Evolutionary conservation across 2,329 filamentous ascomycete genomes (phyloP), one percentile per base, ranked within the genome.

Genomic region (Trichoderma simmonsii): DNA sequence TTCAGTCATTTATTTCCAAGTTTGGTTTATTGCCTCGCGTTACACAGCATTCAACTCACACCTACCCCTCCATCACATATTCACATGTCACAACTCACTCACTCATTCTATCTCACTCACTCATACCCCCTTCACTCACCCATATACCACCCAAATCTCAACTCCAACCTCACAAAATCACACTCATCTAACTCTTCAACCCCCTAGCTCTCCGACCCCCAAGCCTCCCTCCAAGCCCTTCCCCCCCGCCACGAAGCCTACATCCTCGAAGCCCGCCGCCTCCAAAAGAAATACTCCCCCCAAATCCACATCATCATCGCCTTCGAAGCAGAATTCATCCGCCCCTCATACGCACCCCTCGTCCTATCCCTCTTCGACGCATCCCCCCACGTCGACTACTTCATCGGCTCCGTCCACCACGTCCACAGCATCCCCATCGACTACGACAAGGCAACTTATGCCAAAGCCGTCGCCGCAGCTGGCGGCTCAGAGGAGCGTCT

Each of bases 251-350:
- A 93, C 81, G 86, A 89, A 36, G 88, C 89, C 59, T 99, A 94
- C 83, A 88, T 95, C 75, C 73, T 82, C 67, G 93, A 97, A 83
- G 95, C 96, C 9, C 81, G 86, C 67, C 90, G 92, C 39, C 85
- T 99, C 34, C 92, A 92, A 70, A 80, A 83, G 3, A 88, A 87
- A 75, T 98, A 98, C 82, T 86, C 88, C 6, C 78, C 83, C 9
- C 85, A 91, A 74, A 94, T 99, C 76, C 86, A 91, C 70, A 86
- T 99, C 75, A 86, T 97, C 57, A 90, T 99, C 79, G 96, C 93
- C 60, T 97, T 98, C 80, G 96, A 99, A 82, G 89, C 90, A 69
- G 96, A 99, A 80, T 99, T 93, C 90, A 96, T 98, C 80, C 91
- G 95, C 7, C 86, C 91, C 0, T 86, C 85, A 4, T 89, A 90